Percentiles rank a stretch among this genome's conserved stretches.
Evolutionary conservation across 2,329 filamentous ascomycete genomes (phyloP).

Genomic region (Phyllosticta citrichinensis): DNA sequence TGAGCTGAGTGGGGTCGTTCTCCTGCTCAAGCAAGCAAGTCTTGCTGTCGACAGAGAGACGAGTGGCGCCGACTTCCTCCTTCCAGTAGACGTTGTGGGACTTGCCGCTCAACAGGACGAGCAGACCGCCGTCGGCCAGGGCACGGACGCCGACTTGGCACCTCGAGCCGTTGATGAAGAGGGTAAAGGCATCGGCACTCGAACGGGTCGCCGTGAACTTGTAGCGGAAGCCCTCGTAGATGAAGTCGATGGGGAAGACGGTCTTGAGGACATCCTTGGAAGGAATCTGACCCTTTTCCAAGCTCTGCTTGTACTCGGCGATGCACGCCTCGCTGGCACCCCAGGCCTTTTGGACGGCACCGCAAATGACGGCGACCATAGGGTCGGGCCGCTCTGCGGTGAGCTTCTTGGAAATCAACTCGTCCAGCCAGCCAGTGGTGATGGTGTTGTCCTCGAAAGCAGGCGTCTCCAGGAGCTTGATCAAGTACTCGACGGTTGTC

Average conservation of each 20-base stretch:
- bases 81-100: constrained; percentile 99
- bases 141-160: constrained; percentile 87
- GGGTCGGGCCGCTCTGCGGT: constrained; percentile 92
- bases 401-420: constrained; percentile 95
- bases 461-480: constrained; percentile 96
- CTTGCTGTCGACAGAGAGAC: constrained; percentile 94
- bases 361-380: constrained; percentile 88
- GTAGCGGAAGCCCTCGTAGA: constrained; percentile 92
- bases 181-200: constrained; percentile 85
- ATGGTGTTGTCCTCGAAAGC: constrained; percentile 99
- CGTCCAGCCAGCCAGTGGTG: constrained; percentile 95
- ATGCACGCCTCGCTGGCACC: constrained; percentile 87
- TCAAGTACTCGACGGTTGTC: constrained; percentile 96
- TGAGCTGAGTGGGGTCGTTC: constrained; percentile 95
- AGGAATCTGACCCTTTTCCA: constrained; percentile 96
- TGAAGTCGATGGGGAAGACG: constrained; percentile 95
- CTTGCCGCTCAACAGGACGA: constrained; percentile 81
- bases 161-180: constrained; percentile 98
- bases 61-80: constrained; percentile 92
- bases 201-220: constrained; percentile 96
- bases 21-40: constrained; percentile 96
- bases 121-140: constrained; percentile 84
- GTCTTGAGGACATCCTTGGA: constrained; percentile 96
- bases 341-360: constrained; percentile 90
- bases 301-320: constrained; percentile 71